Evolutionary conservation across 1,139 yeast species (phyloP).

Genomic region (Protomyces lactucae-debilis): DNA sequence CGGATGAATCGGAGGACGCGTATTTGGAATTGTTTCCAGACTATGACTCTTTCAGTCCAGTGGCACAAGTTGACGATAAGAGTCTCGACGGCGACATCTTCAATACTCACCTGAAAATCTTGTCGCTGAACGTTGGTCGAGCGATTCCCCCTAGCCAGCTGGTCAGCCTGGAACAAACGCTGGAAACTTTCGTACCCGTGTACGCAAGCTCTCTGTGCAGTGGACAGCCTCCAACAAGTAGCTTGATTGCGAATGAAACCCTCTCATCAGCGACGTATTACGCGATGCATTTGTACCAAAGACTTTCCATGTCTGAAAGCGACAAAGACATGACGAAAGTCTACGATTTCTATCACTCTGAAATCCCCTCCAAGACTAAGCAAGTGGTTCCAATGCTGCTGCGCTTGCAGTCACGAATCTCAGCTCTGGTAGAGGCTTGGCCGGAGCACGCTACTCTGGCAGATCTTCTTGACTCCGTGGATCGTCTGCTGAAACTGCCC

Average conservation of each 20-base stretch:
- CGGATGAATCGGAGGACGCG: slow-evolving; percentile 65
- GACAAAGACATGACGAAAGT: background rate
- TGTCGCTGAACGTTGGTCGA: background rate
- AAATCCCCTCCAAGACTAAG: slow-evolving; percentile 56
- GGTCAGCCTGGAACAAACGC: background rate
- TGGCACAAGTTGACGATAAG: background rate
- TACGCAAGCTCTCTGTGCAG: background rate
- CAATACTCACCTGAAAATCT: background rate
- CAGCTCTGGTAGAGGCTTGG: slow-evolving; percentile 63
- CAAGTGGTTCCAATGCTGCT: slow-evolving; percentile 40
- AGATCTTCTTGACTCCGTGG: slow-evolving; percentile 59
- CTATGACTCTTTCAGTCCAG: slow-evolving; percentile 52
- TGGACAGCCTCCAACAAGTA: background rate
- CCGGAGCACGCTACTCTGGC: slow-evolving; percentile 91
- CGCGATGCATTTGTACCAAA: background rate
- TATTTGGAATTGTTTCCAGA: slow-evolving; percentile 79
- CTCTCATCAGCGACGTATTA: slow-evolving; percentile 11
- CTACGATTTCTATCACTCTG: slow-evolving; percentile 67
- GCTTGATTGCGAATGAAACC: background rate
- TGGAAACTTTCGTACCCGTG: background rate
- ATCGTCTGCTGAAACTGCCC: slow-evolving; percentile 62
- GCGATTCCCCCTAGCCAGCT: background rate
- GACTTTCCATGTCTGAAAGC: background rate
- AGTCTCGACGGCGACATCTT: background rate
- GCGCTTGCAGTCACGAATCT: slow-evolving; percentile 48